Base-by-base conservation (phyloP, 202 grass and related monocot genomes). In the Carex arenaria region DNA sequence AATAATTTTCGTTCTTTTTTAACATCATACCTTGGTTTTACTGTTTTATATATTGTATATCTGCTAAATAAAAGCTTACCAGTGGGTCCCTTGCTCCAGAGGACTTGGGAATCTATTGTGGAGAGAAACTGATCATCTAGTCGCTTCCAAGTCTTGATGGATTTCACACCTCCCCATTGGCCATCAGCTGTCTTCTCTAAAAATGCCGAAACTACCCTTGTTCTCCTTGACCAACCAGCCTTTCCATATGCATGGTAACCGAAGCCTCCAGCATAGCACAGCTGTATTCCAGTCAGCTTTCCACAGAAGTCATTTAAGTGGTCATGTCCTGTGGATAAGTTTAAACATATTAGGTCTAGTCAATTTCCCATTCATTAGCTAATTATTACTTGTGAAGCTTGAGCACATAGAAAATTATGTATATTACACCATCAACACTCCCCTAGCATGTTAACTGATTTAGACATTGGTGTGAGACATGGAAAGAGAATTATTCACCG, bases 81-180 rank as follows among this genome's bases (percentile, higher is more conserved):
- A 65, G 86, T 89, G 43, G 82, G 84, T 63, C 87, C 92, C 73
- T 62, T 92, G 67, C 87, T 98, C 95, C 95, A 98, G 28, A 98
- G 89, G 67, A 98, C 85, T 79, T 95, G 79, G 11, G 90, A 89
- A 45, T 98, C 95, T 72, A 90, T 93, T 32, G 84, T 95, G 60
- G 89, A 93, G 51, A 98, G 92, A 66, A 83, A 79, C 51, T 83
- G 31, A 87, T 98, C 92, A 69, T 98, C 95, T 71, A 98, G 91
- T 56, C 92, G 92, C 82, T 98, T 98, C 95, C 95, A 98, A 66
- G 95, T 93, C 89, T 92, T 98, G 72, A 98, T 98, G 26, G 91
- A 98, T 72, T 98, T 95, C 12, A 98, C 95, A 15, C 87, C 92
- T 85, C 20, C 56, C 95, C 95, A 98, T 67, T 89, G 75, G 5